Conservation (phyloP, 495 filamentous ascomycete genomes). For the Pyronema omphalodes region DNA sequence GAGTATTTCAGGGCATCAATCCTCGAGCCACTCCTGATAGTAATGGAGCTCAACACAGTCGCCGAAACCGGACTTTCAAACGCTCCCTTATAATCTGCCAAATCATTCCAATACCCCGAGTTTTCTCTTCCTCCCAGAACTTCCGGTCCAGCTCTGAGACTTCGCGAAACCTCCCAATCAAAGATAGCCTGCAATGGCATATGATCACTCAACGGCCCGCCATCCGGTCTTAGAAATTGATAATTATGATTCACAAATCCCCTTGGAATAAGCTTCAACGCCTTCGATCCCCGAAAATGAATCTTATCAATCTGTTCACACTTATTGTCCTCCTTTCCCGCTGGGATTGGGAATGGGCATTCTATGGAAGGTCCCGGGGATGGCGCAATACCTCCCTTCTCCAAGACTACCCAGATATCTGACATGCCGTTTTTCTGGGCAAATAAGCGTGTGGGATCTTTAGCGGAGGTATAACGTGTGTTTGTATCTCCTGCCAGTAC, state of each 20-base stretch:
- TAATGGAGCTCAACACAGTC: slow-evolving; percentile 26
- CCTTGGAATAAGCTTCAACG: slow-evolving; percentile 4
- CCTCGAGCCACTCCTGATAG: slow-evolving; percentile 32
- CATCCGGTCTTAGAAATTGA: slow-evolving; percentile 10
- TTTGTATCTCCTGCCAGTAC: slow-evolving; percentile 10
- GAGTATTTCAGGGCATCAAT: slow-evolving; percentile 35
- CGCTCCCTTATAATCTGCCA: slow-evolving; percentile 11
- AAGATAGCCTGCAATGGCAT: slow-evolving; percentile 40
- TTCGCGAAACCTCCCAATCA: slow-evolving; percentile 30
- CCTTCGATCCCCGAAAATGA: not conserved
- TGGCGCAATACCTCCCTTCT: slow-evolving; percentile 3
- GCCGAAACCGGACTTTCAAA: slow-evolving; percentile 21
- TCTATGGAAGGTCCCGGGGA: slow-evolving; percentile 1
- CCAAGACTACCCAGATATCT: slow-evolving; percentile 6
- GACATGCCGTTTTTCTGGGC: slow-evolving; percentile 1
- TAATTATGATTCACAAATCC: slow-evolving; percentile 6
- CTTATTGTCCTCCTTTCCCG: slow-evolving; percentile 1
- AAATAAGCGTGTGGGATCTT: slow-evolving; percentile 2
- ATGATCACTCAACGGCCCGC: slow-evolving; percentile 40
- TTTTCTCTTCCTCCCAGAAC: slow-evolving; percentile 30
- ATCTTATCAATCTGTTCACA: slow-evolving; percentile 11
- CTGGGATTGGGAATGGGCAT: slow-evolving; percentile 4
- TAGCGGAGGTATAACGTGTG: slow-evolving; percentile 2
- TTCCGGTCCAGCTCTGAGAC: not conserved
- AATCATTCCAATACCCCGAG: slow-evolving; percentile 40